Evolutionary conservation across 2,329 filamentous ascomycete genomes (phyloP).

Genomic region (Penicillium sp.): DNA sequence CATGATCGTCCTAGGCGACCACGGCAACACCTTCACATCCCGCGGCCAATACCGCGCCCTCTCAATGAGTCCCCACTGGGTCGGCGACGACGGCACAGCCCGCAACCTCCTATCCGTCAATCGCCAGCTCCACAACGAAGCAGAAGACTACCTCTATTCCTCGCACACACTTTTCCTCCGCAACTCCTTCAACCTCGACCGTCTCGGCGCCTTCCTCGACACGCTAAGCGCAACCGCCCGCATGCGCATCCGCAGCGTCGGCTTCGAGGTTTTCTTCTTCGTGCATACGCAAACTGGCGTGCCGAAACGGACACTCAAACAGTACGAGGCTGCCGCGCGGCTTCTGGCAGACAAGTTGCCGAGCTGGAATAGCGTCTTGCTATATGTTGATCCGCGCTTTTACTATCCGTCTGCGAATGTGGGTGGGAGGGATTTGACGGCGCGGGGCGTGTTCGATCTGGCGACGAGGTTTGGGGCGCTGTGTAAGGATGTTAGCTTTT

Average conservation of each 20-base stretch:
- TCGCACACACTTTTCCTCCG: slow-evolving; percentile 36
- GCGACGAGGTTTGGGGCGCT: slow-evolving; percentile 28
- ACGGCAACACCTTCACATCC: slow-evolving; percentile 32
- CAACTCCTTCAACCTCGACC: slow-evolving; percentile 34
- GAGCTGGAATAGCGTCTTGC: slow-evolving; percentile 25
- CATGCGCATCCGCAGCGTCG: slow-evolving; percentile 32
- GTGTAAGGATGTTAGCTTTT: slow-evolving; percentile 31
- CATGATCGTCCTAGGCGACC: slow-evolving; percentile 35
- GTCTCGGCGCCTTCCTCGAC: slow-evolving; percentile 31
- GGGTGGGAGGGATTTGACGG: slow-evolving; percentile 29
- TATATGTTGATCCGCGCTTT: slow-evolving; percentile 36
- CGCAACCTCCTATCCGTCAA: slow-evolving; percentile 32
- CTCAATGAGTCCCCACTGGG: slow-evolving; percentile 36
- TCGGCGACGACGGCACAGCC: slow-evolving; percentile 31
- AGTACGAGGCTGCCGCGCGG: slow-evolving; percentile 30
- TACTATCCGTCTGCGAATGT: slow-evolving; percentile 30
- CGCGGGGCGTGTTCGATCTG: slow-evolving; percentile 31
- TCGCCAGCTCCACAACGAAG: slow-evolving; percentile 36
- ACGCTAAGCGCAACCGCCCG: slow-evolving; percentile 33
- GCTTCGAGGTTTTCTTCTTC: slow-evolving; percentile 38
- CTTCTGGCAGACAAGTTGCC: slow-evolving; percentile 29
- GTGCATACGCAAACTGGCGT: slow-evolving; percentile 35
- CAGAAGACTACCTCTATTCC: slow-evolving; percentile 36
- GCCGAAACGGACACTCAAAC: slow-evolving; percentile 32
- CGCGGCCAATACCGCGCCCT: slow-evolving; percentile 32